Conservation (phyloP, 2,329 filamentous ascomycete genomes). For the Metarhizium anisopliae region DNA sequence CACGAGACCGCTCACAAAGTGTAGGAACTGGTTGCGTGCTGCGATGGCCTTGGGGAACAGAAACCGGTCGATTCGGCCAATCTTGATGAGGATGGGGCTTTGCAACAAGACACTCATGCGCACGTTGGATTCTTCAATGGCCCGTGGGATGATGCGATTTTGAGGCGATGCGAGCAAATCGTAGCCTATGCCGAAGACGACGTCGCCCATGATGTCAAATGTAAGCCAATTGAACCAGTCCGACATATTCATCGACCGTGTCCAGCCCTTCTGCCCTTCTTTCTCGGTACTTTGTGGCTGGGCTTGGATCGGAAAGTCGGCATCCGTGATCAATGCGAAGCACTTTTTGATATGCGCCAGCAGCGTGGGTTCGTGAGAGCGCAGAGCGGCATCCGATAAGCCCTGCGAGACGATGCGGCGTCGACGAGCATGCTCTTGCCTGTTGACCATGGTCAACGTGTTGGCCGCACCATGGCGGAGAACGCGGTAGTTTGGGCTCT, state of each 20-base stretch:
- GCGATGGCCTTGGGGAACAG: background rate
- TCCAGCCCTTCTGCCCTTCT: too few species aligned
- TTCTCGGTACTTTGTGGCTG: too few species aligned
- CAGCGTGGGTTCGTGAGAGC: too few species aligned
- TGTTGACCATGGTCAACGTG: background rate
- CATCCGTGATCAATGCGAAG: too few species aligned
- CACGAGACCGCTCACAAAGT: background rate
- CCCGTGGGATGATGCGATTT: background rate
- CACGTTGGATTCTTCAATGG: background rate
- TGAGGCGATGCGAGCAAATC: background rate
- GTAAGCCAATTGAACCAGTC: too few species aligned
- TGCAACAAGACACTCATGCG: background rate
- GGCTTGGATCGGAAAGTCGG: too few species aligned
- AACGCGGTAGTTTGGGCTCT: background rate
- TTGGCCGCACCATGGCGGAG: background rate
- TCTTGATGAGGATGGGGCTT: background rate
- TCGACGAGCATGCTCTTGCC: background rate
- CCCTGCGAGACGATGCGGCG: background rate
- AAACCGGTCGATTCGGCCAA: background rate
- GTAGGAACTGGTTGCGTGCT: background rate
- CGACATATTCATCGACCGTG: too few species aligned
- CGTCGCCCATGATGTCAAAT: background rate
- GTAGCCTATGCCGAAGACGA: background rate
- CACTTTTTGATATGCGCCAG: too few species aligned
- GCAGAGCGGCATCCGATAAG: background rate